These are phyloP conservation scores for Daphne laureola DNA, from an alignment of 441 rosid genomes.

Conservation along the genomic window DNA sequence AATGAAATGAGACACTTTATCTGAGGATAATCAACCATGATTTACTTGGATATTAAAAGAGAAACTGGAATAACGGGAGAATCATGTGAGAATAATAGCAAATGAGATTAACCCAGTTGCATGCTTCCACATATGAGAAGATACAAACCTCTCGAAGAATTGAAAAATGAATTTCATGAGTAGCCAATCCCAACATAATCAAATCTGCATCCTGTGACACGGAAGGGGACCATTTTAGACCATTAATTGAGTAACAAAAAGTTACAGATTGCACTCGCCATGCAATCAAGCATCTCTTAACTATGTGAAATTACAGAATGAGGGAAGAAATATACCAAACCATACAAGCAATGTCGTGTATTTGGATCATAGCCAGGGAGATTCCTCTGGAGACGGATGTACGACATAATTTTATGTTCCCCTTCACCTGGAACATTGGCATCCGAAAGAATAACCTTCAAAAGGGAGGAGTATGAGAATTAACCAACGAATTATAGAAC, in stretches of 20 bases:
- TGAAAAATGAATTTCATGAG: conserved; percentile 95
- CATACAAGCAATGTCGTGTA: conserved; percentile 88
- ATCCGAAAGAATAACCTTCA: conserved; percentile 92
- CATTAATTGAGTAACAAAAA: neutral
- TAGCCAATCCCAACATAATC: conserved; percentile 94
- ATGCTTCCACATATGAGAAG: conserved; percentile 3
- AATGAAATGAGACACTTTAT: neutral
- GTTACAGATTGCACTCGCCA: no score
- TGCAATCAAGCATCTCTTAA: conserved; percentile 5
- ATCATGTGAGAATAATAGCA: neutral
- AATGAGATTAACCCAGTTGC: neutral
- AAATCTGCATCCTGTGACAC: conserved; percentile 84
- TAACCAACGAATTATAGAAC: conserved; percentile 11
- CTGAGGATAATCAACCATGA: neutral
- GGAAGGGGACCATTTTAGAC: conserved; percentile 13
- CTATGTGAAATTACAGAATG: neutral
- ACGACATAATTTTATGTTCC: conserved; percentile 95
- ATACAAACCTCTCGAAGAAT: conserved; percentile 88
- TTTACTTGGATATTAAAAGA: conserved; percentile 5
- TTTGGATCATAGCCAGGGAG: conserved; percentile 90
- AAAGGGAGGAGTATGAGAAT: conserved; percentile 20
- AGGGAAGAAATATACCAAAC: conserved; percentile 65
- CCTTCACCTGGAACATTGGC: conserved; percentile 99
- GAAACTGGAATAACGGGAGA: conserved; percentile 6
- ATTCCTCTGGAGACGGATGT: conserved; percentile 90